These are phyloP conservation scores for Kazachstania viticola DNA, from an alignment of 805 yeast genomes.

Conservation along the genomic window DNA sequence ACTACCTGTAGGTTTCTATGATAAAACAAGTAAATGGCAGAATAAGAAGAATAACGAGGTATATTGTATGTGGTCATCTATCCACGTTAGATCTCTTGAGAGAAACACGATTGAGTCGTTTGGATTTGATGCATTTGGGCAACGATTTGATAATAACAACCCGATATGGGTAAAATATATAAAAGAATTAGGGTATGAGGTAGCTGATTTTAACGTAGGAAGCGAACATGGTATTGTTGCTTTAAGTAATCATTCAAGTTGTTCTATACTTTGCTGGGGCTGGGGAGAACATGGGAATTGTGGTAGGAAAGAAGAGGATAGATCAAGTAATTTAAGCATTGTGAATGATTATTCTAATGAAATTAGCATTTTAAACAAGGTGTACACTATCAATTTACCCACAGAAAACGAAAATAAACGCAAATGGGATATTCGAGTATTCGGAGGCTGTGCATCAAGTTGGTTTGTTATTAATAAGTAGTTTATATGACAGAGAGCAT, in stretches of 20 bases:
- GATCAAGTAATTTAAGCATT: not conserved
- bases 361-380: conserved; percentile 12
- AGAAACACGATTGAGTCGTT: conserved; percentile 30
- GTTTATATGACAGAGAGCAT: too few species aligned
- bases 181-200: not conserved
- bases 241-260: not conserved
- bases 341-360: conserved; percentile 20
- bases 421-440: conserved; percentile 14
- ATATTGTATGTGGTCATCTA: conserved; percentile 64
- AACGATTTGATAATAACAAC: conserved; percentile 29
- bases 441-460: conserved; percentile 60
- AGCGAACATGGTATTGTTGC: conserved; percentile 71
- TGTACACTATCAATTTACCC: too few species aligned
- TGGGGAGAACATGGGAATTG: conserved; percentile 99
- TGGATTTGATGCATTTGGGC: conserved; percentile 77
- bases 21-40: conserved; percentile 6
- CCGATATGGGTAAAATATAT: too few species aligned
- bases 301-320: conserved; percentile 31
- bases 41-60: conserved; percentile 2
- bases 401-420: too few species aligned
- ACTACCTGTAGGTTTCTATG: conserved; percentile 12
- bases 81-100: conserved; percentile 34
- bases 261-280: conserved; percentile 69
- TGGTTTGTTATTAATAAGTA: conserved; percentile 40
- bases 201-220: conserved; percentile 39